Conservation (phyloP, 257 asterid species). For the Scutellaria minor region DNA sequence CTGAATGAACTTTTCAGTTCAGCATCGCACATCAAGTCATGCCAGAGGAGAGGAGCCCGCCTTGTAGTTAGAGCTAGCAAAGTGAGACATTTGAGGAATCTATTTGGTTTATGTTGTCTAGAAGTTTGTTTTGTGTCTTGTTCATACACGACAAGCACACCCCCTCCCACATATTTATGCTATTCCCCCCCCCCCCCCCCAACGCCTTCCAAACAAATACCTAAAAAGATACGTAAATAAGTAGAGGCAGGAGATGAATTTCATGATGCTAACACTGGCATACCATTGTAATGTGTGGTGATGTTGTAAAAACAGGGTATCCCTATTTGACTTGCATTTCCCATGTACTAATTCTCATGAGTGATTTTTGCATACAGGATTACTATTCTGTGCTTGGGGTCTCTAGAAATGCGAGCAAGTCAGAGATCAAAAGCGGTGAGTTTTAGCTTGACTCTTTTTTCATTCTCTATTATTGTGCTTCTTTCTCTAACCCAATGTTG, state of each 20-base stretch:
- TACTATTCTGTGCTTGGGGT: constrained; percentile 92
- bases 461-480: constrained; percentile 3
- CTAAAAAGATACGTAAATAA: not conserved
- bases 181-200: not conserved
- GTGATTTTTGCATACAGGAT: constrained; percentile 57
- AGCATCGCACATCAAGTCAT: constrained; percentile 41
- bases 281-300: not conserved
- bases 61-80: constrained; percentile 81
- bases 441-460: constrained; percentile 26
- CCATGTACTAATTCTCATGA: constrained; percentile 2
- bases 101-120: constrained; percentile 2
- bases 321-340: constrained; percentile 18
- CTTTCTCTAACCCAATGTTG: not conserved
- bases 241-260: not conserved
- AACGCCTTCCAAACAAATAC: not conserved
- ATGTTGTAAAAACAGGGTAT: not conserved
- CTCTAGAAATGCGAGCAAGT: constrained; percentile 77
- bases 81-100: constrained; percentile 51
- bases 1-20: constrained; percentile 56
- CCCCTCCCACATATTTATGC: too few species aligned
- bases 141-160: not conserved
- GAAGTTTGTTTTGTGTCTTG: not conserved
- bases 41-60: constrained; percentile 63
- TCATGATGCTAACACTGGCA: not conserved
- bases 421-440: constrained; percentile 95